Evolutionary conservation across 495 filamentous ascomycete species (phyloP), one percentile per base, ranked within the genome.

Genomic region (Xylaria bambusicola): DNA sequence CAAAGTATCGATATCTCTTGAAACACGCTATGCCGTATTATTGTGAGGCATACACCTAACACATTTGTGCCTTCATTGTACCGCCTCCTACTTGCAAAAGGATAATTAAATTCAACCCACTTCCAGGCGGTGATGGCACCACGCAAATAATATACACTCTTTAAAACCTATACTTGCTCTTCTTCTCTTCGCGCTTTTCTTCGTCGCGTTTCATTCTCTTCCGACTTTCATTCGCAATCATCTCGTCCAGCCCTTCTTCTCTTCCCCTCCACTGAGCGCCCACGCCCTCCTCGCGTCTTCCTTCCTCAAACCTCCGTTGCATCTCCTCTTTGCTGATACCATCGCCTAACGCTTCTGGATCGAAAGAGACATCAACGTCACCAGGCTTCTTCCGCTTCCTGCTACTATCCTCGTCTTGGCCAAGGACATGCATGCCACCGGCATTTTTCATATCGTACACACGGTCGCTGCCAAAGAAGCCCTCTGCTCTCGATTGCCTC

Each of bases 381-480:
- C 92, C 94, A 0, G 89, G 93, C 82, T 97, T 93, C 80, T 94
- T 97, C 54, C 95, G 81, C 82, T 98, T 93, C 56, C 87, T 81
- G 58, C 73, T 83, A 64, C 73, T 85, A 40, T 89, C 85, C 56
- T 96, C 91, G 7, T 93, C 90, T 58, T 85, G 84, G 10, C 92
- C 94, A 2, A 98, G 82, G 9, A 94, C 82, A 48, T 82, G 82
- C 60, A 76, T 71, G 40, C 65, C 76, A 1, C 64, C 58, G 17
- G 63, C 61, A 24, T 70, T 62, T 61, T 73, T 75, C 48, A 98
- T 82, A 74, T 98, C 92, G 73, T 98, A 98, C 13, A 87, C 88
- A 64, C 89, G 87, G 64, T 98, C 94, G 58, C 92, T 90, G 38
- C 94, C 94, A 68, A 98, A 98, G 80, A 98, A 98, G 41, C 94